Evolutionary conservation across 2,329 filamentous ascomycete genomes (phyloP), one percentile per base, ranked within the genome.

Genomic region (Harringtonia aguacate): DNA sequence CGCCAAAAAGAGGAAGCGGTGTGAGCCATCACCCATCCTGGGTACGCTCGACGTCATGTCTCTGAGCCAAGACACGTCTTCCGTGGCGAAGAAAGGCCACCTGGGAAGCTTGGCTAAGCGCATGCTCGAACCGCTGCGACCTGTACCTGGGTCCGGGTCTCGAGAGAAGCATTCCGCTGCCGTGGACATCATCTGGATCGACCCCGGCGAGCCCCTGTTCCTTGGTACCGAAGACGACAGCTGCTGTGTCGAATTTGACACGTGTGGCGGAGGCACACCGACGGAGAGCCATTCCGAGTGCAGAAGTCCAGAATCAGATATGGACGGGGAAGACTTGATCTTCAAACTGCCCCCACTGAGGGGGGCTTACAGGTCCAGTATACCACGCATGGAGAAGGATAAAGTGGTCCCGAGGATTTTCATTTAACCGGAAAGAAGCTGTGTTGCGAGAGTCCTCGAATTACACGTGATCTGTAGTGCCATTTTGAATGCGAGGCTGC

Each of bases 21-120:
- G 24, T 7, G 30, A 27, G 14, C 27, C 27, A 6, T 46, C 45
- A 27, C 41, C 50, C 8, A 34, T 50, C 12, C 29, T 45, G 3
- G 45, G 45, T 1, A 38, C 46, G 13, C 46, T 52, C 14, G 46
- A 52, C 1, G 36, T 50, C 2, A 42, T 49, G 17, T 29, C 34
- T 2, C 15, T 44, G 18, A 45, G 43, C 18, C 46, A 48, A 9
- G 36, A 44, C 2, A 31, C 29, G 9, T n/a, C 12, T 8, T 12
- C 20, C 5, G 24, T 8, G 15, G 13, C 14, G 30, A 9, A 4
- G 27, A 27, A 39, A 21, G 8, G 24, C 12, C 4, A 22, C 20
- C 30, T 6, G 20, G 22, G n/a, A 12, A 8, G n/a, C 37, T 10
- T 30, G 7, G 13, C 13, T 13, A 39, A 18, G 6, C 24, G 20